Evolutionary conservation across 176 grass and related monocot genomes (phyloP).

Genomic region (Triticum monococcum): DNA sequence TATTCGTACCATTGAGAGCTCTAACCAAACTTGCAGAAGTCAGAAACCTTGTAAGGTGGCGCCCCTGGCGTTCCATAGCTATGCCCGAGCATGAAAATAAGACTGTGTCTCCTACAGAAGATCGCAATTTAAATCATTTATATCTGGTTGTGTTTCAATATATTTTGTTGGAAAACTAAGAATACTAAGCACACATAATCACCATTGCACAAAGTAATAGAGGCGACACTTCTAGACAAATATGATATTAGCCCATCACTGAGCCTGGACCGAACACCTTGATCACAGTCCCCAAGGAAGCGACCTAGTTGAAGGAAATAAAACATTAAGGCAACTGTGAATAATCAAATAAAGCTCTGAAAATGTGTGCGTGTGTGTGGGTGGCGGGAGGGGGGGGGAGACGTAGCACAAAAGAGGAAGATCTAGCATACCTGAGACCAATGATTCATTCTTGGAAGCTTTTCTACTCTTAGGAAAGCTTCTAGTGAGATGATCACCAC

Average conservation of each 20-base stretch:
- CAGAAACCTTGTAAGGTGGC: conserved; percentile 3
- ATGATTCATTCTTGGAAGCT: not conserved
- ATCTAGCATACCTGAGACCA: not conserved
- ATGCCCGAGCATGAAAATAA: conserved; percentile 24
- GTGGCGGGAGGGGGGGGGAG: not conserved
- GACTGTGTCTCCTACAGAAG: not conserved
- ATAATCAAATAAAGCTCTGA: not conserved
- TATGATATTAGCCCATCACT: not conserved
- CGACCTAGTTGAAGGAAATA: conserved; percentile 1
- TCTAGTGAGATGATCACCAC: not conserved
- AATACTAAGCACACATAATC: not conserved
- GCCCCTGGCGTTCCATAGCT: not conserved
- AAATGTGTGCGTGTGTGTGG: not conserved
- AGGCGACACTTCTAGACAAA: not conserved
- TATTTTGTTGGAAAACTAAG: not conserved
- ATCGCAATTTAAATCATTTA: not conserved
- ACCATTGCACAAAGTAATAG: conserved; percentile 6
- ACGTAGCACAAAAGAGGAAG: not conserved
- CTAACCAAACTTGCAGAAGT: conserved; percentile 17
- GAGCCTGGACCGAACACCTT: not conserved
- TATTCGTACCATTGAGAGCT: not conserved
- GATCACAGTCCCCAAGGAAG: not conserved
- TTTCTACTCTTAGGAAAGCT: not conserved
- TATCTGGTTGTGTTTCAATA: not conserved
- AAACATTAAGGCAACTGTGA: not conserved